Evolutionary conservation across 768 basidiomycete species (phyloP), one percentile per base, ranked within the genome.

Genomic region (Kwoniella sp.): DNA sequence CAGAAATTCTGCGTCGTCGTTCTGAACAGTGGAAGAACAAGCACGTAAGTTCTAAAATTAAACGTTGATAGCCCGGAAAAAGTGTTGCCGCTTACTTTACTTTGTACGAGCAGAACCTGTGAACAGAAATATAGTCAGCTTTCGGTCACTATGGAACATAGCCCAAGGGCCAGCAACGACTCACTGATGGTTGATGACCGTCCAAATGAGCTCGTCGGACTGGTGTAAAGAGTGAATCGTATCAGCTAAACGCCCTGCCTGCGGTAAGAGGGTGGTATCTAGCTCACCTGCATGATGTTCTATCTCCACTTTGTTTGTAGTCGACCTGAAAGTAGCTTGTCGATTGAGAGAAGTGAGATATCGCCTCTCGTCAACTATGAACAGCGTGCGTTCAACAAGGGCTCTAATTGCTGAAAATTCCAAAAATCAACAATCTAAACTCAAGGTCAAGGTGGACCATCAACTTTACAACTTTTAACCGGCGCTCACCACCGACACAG

Each of bases 21-120:
- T 81, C 93, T 95, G 78, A 17, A 26, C 21, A 29, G 17, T 30
- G n/a, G 30, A 10, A 36, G 47, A n/a, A 27, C n/a, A n/a, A n/a
- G n/a, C n/a, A n/a, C n/a, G n/a, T n/a, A n/a, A n/a, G n/a, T n/a
- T n/a, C n/a, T n/a, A n/a, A n/a, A n/a, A n/a, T n/a, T n/a, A n/a
- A n/a, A n/a, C n/a, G n/a, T n/a, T n/a, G n/a, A n/a, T 6, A 44
- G 17, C 10, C 40, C 8, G 40, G 25, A 30, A 8, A 29, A 9
- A 36, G 29, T 10, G n/a, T 24, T 4, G 7, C 8, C 22, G 83
- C 91, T 78, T 72, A 94, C 95, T 95, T 98, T 84, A 99, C 94
- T 90, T 97, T 98, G 82, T 95, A 99, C 0, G 95, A 96, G 83
- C 96, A 99, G 80, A 97, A 97, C 73, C 92, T 91, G 60, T 60